These are phyloP conservation scores for Xylaria sp. DNA, from an alignment of 2,329 filamentous ascomycete species.

Conservation along the genomic window DNA sequence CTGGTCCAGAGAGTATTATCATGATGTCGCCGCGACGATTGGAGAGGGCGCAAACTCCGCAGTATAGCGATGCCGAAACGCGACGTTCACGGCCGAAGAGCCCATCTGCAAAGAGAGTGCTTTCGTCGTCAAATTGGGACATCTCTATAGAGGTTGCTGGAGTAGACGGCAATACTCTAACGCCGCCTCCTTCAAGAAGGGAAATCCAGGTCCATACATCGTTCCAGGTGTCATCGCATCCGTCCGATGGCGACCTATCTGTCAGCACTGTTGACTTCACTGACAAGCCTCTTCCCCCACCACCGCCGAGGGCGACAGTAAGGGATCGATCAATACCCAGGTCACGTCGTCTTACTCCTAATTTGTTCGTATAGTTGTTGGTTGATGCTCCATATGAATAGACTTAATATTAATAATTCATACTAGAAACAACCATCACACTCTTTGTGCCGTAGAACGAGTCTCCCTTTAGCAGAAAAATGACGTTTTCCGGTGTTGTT, in stretches of 20 bases:
- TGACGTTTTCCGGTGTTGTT: too few relatives aligned
- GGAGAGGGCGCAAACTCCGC: neutral
- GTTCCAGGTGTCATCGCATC: slow-evolving; percentile 23
- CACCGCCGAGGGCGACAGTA: slow-evolving; percentile 6
- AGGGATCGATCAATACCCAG: slow-evolving; percentile 22
- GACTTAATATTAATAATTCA: neutral
- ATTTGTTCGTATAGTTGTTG: slow-evolving; percentile 18
- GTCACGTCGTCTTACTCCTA: slow-evolving; percentile 23
- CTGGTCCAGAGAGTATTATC: slow-evolving; percentile 16
- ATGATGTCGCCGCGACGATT: slow-evolving; percentile 22
- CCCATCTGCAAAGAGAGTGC: slow-evolving; percentile 11
- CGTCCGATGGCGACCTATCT: slow-evolving; percentile 5
- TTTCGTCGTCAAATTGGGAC: slow-evolving; percentile 24
- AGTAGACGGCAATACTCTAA: neutral
- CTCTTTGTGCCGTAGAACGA: too few relatives aligned
- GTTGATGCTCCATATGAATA: neutral
- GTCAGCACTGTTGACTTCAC: slow-evolving; percentile 5
- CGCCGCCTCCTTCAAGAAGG: slow-evolving; percentile 8
- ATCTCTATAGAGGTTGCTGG: slow-evolving; percentile 18
- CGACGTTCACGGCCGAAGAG: slow-evolving; percentile 4
- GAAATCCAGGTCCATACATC: slow-evolving; percentile 25
- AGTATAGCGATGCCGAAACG: neutral
- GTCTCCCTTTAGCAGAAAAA: too few relatives aligned
- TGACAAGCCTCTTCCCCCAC: slow-evolving; percentile 24
- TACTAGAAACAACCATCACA: neutral